Base-by-base conservation (phyloP, 2,329 filamentous ascomycete genomes). In the Teratosphaeriaceae sp. region DNA sequence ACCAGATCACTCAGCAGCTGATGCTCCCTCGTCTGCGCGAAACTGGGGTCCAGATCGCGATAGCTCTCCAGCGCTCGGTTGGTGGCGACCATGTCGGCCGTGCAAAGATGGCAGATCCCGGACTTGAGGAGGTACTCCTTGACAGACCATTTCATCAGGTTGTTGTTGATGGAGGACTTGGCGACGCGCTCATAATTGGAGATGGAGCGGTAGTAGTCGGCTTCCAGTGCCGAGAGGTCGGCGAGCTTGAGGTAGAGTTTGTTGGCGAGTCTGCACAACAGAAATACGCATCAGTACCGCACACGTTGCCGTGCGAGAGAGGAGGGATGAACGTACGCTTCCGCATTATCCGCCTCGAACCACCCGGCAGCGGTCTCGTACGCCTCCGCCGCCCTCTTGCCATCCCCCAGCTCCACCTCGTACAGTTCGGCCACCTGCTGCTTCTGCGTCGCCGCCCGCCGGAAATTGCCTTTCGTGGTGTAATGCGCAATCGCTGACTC, bases 71-170 rank as follows among this genome's bases (percentile, higher is more conserved):
- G 71, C 22, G 88, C 89, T 38, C 87, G 79, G 60, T 83, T 83
- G 15, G 82, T 77, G 37, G 83, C 85, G 42, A 96, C 85, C 57
- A 84, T 70, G 63, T 97, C 90, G 44, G 69, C 73, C n/a, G 76
- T 75, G 42, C 79, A 80, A 27, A 97, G 75, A 63, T 94, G 84
- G 70, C 89, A 96, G 61, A 97, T 85, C 23, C 88, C 89, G 1
- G 88, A 87, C 70, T 96, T 95, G 59, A 97, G 76, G 59, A 96
- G 82, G 69, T 96, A 96, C 53, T 96, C 88, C 68, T 96, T 97
- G 51, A 97, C 88, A 37, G 80, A 87, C 79, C 87, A 94, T 63
- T 83, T 85, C 85, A 94, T 90, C 45, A 95, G 73, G 65, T 94
- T 92, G 72, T 94, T 96, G 65, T 82, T 82, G 57, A 95, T 81